A percentile compares a stretch with the other conserved stretches of the same genome.
Evolutionary conservation across 495 filamentous ascomycete genomes (phyloP).

Genomic region (Baudoinia panamericana): DNA sequence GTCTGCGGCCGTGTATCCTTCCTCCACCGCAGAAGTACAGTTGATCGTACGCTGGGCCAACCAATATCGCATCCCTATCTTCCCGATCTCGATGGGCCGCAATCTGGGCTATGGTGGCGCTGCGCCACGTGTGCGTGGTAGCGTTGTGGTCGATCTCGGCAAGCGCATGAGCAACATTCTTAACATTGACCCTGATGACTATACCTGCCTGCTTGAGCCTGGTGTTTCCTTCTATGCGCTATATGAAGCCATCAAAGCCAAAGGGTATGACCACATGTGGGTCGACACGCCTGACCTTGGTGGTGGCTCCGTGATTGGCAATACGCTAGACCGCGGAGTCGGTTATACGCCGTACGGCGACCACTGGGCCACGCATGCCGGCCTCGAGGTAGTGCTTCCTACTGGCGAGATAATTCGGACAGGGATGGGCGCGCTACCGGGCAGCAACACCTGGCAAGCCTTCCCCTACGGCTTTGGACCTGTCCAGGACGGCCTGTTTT

Average conservation of each 20-base stretch:
- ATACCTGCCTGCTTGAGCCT: slow-evolving; percentile 43
- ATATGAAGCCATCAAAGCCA: slow-evolving; percentile 38
- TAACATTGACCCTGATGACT: slow-evolving; percentile 40
- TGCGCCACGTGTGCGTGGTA: slow-evolving; percentile 40
- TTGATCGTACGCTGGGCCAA: slow-evolving; percentile 36
- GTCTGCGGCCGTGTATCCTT: slow-evolving; percentile 36
- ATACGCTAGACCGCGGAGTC: slow-evolving; percentile 44
- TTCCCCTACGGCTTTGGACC: slow-evolving; percentile 47
- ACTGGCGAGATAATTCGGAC: slow-evolving; percentile 42
- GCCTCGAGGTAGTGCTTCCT: slow-evolving; percentile 45
- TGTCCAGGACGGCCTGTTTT: slow-evolving; percentile 44
- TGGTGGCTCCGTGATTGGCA: slow-evolving; percentile 43
- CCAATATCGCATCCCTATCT: slow-evolving; percentile 39
- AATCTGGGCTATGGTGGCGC: slow-evolving; percentile 48
- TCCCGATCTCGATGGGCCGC: slow-evolving; percentile 41
- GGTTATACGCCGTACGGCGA: slow-evolving; percentile 44
- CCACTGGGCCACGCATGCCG: slow-evolving; percentile 43
- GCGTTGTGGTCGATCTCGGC: slow-evolving; percentile 42
- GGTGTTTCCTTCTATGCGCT: slow-evolving; percentile 44
- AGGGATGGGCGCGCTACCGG: slow-evolving; percentile 45
- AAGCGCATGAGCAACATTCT: slow-evolving; percentile 43
- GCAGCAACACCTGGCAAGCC: slow-evolving; percentile 35
- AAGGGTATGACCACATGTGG: slow-evolving; percentile 33
- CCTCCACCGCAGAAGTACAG: slow-evolving; percentile 36
- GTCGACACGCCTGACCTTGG: slow-evolving; percentile 44